These are phyloP conservation scores for Backusella australiensis DNA, from an alignment of 192 early-diverging fungal genomes.

Conservation along the genomic window DNA sequence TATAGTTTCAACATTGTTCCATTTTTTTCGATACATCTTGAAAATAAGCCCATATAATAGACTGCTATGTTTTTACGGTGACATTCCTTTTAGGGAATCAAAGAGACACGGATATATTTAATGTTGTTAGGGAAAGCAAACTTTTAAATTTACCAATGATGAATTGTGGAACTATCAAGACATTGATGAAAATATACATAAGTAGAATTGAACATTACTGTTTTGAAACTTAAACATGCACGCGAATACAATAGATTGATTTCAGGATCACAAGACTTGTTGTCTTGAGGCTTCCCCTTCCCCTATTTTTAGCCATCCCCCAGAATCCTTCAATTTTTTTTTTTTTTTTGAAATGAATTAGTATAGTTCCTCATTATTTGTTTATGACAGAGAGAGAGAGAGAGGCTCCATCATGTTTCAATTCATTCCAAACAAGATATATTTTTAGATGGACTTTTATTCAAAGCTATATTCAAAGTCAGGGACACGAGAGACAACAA, in stretches of 20 bases:
- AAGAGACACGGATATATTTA: too few species aligned
- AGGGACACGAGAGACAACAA: not conserved
- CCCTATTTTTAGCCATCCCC: not conserved
- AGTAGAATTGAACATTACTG: too few species aligned
- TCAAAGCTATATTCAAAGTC: not conserved
- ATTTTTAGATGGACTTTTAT: not conserved
- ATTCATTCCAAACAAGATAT: not conserved
- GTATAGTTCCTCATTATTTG: not conserved
- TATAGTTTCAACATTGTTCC: too few species aligned
- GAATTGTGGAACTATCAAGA: too few species aligned
- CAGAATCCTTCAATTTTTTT: not conserved
- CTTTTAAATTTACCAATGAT: too few species aligned
- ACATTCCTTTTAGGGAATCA: too few species aligned
- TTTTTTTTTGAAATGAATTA: not conserved
- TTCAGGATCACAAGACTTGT: not conserved
- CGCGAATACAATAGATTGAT: not conserved
- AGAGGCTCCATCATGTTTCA: not conserved
- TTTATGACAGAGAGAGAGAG: not conserved
- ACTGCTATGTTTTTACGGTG: too few species aligned
- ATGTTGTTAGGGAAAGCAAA: too few species aligned
- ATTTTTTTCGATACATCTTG: too few species aligned
- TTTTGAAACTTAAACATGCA: not conserved
- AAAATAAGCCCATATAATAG: too few species aligned
- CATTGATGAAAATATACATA: too few species aligned
- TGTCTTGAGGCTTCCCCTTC: not conserved